phyloP scores from a whole-genome alignment of 2,329 filamentous ascomycete species.

The Verticillium tricorpus region DNA sequence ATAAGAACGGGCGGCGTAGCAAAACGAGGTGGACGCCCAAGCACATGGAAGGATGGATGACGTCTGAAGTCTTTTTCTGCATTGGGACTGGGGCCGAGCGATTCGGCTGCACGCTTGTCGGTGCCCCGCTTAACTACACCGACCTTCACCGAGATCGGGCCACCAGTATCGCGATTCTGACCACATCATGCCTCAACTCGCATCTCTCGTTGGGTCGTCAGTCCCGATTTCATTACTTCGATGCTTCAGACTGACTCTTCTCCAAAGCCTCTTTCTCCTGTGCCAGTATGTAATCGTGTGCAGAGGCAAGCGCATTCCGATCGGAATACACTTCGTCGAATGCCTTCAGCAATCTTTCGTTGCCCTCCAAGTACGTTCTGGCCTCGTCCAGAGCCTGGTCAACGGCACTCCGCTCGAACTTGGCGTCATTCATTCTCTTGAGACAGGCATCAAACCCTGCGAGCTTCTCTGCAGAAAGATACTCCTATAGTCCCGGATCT shows the following conservation, averaged over 20 bases:
- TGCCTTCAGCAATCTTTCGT: background rate
- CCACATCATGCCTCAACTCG: background rate
- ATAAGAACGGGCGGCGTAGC: background rate
- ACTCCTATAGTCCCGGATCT: background rate
- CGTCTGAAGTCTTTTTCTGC: constrained; percentile 5
- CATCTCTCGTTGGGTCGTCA: too few species aligned
- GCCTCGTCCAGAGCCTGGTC: background rate
- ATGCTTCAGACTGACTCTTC: too few species aligned
- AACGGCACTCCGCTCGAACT: background rate
- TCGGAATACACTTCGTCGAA: background rate
- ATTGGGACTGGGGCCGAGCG: constrained; percentile 3
- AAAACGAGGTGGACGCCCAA: background rate
- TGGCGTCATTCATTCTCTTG: background rate
- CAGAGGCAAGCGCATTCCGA: background rate
- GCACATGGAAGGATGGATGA: constrained; percentile 3
- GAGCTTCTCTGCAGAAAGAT: background rate
- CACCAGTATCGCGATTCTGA: background rate
- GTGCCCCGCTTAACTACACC: background rate
- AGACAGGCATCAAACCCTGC: background rate
- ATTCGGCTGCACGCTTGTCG: background rate
- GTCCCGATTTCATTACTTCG: background rate
- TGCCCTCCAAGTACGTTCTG: background rate
- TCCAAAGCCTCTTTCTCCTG: background rate
- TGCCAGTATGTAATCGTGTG: background rate
- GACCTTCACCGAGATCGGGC: background rate